phyloP scores from a whole-genome alignment of 805 yeast species.

The Spathaspora passalidarum region DNA sequence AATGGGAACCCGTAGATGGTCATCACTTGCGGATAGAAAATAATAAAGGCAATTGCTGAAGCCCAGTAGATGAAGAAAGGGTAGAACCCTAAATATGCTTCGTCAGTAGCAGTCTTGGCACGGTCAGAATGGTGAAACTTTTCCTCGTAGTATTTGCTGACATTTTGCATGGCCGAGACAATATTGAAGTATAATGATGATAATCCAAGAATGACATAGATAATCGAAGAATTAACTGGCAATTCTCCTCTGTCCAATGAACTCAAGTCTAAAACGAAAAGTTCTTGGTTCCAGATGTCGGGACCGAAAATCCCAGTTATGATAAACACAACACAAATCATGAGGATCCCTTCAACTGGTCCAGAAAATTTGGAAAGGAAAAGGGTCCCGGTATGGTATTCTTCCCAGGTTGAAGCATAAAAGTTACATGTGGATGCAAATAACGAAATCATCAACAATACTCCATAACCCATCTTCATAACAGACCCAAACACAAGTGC shows the following conservation, averaged over 20 bases:
- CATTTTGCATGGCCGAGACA: conserved; percentile 64
- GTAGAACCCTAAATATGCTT: conserved; percentile 49
- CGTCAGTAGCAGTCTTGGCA: conserved; percentile 38
- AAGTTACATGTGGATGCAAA: conserved; percentile 78
- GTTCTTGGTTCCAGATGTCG: conserved; percentile 53
- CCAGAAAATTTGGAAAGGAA: conserved; percentile 81
- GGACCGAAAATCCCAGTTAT: conserved; percentile 72
- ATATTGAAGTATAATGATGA: conserved; percentile 61
- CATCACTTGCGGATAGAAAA: conserved; percentile 52
- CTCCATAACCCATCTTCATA: conserved; percentile 71
- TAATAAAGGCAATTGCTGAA: conserved; percentile 45
- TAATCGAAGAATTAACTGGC: conserved; percentile 37
- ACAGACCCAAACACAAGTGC: conserved; percentile 71
- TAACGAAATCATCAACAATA: conserved; percentile 58
- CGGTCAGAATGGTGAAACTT: conserved; percentile 18
- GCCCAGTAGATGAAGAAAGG: conserved; percentile 65
- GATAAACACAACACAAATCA: conserved; percentile 53
- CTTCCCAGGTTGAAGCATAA: conserved; percentile 93
- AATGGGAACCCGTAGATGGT: conserved; percentile 49
- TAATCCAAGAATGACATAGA: conserved; percentile 51
- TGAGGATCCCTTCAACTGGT: conserved; percentile 90
- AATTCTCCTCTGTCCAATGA: conserved; percentile 23
- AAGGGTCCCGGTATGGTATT: conserved; percentile 81
- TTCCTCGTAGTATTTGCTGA: conserved; percentile 42
- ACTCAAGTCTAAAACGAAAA: conserved; percentile 40